These are phyloP conservation scores for Zychaea mexicana DNA, from an alignment of 371 early-diverging fungal genomes.

Conservation along the genomic window DNA sequence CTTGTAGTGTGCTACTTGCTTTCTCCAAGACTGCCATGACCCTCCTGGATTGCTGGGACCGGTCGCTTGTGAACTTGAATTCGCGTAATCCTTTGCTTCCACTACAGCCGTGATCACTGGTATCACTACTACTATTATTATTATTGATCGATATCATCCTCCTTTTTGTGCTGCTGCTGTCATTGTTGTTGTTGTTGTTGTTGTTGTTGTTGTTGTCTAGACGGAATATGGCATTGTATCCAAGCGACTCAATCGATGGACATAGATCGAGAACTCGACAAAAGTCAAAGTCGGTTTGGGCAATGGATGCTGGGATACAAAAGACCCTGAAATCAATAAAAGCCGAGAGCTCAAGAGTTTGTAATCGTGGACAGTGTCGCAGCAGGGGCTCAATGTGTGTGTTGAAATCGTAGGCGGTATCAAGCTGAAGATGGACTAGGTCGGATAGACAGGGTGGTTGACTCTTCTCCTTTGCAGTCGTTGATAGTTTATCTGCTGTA, in stretches of 20 bases:
- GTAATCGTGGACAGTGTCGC: neutral
- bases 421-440: neutral
- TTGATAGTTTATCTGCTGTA: no score
- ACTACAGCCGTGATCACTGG: no score
- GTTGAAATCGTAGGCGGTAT: neutral
- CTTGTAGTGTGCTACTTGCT: no score
- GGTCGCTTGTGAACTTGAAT: no score
- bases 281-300: neutral
- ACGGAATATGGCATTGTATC: neutral
- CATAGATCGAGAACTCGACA: neutral
- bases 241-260: neutral
- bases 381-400: neutral
- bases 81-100: no score
- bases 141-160: no score
- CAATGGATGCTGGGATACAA: neutral
- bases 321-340: neutral
- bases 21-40: no score
- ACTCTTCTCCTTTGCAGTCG: no score
- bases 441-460: neutral
- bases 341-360: neutral
- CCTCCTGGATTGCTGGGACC: no score
- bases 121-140: no score
- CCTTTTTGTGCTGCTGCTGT: neutral
- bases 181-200: neutral
- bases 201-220: neutral